Conservation (phyloP, 2,329 filamentous ascomycete genomes). For the Ophiostoma pallidulum region DNA sequence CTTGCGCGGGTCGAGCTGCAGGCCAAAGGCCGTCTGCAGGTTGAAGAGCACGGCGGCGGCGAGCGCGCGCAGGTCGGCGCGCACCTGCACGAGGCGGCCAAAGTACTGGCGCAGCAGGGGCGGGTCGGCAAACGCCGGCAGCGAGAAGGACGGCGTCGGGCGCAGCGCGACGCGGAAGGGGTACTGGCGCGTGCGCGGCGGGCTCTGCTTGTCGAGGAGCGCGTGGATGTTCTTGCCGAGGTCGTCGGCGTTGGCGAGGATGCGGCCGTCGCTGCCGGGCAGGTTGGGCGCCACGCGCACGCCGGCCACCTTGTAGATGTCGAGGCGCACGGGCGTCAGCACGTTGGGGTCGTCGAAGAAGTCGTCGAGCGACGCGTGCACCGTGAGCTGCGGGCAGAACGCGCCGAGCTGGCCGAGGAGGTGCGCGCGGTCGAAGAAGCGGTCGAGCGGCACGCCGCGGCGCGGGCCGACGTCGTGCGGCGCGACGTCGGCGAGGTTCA, state of each 20-base stretch:
- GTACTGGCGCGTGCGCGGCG: conserved; percentile 21
- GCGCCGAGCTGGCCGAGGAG: conserved; percentile 22
- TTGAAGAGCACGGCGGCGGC: conserved; percentile 27
- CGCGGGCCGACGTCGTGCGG: conserved; percentile 21
- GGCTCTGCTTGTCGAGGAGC: conserved; percentile 21
- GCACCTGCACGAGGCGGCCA: conserved; percentile 30
- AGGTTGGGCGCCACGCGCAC: conserved; percentile 5
- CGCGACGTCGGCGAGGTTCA: conserved; percentile 20
- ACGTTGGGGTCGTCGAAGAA: conserved; percentile 26
- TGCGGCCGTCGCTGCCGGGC: conserved; percentile 16
- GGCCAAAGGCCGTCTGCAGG: conserved; percentile 21
- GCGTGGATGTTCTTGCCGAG: conserved; percentile 19
- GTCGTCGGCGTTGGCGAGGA: conserved; percentile 19
- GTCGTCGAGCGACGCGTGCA: conserved; percentile 26
- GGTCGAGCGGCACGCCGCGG: conserved; percentile 23
- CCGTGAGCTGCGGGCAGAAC: conserved; percentile 29
- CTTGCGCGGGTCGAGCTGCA: conserved; percentile 21
- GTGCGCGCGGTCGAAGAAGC: conserved; percentile 28
- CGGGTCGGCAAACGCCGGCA: conserved; percentile 25
- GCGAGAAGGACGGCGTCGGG: conserved; percentile 21
- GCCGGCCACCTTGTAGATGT: conserved; percentile 17
- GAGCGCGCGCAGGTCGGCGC: conserved; percentile 25
- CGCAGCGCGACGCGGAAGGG: conserved; percentile 26
- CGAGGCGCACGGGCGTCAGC: conserved; percentile 19
- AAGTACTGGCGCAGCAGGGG: conserved; percentile 26